phyloP scores from a whole-genome alignment of 306 rosid genomes.

The Gynostemma pentaphyllum region DNA sequence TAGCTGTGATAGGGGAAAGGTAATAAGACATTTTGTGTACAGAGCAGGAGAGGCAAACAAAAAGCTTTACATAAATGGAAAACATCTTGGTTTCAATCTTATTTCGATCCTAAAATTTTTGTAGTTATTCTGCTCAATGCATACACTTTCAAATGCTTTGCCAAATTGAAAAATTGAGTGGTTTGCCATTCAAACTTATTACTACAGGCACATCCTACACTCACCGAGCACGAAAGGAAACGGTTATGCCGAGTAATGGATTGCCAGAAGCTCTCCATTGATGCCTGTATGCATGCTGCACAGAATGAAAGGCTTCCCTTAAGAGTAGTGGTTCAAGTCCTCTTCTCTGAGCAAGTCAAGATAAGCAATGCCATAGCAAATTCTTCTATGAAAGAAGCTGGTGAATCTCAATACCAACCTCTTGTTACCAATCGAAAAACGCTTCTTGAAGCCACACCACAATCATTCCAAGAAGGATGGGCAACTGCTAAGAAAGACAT shows the following conservation, averaged over 20 bases:
- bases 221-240: conserved; percentile 93
- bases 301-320: conserved; percentile 94
- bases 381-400: conserved; percentile 49
- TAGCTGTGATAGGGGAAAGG: too few species aligned
- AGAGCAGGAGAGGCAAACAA: too few species aligned
- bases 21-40: too few species aligned
- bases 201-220: conserved; percentile 82
- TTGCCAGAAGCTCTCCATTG: conserved; percentile 93
- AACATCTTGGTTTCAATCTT: too few species aligned
- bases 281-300: conserved; percentile 97
- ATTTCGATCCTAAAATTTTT: too few species aligned
- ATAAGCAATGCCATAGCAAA: conserved; percentile 73
- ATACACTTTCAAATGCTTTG: too few species aligned
- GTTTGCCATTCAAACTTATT: background rate
- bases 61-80: too few species aligned
- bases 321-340: conserved; percentile 91
- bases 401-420: conserved; percentile 51
- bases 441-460: conserved; percentile 84
- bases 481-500: conserved; percentile 79
- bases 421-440: conserved; percentile 59
- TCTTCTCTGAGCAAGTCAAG: conserved; percentile 87
- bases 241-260: conserved; percentile 95
- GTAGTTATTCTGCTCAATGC: too few species aligned
- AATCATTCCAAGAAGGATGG: conserved; percentile 99
- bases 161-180: background rate